phyloP scores from a whole-genome alignment of 1,284 basidiomycete genomes.

The Xerocomus nothofagi region DNA sequence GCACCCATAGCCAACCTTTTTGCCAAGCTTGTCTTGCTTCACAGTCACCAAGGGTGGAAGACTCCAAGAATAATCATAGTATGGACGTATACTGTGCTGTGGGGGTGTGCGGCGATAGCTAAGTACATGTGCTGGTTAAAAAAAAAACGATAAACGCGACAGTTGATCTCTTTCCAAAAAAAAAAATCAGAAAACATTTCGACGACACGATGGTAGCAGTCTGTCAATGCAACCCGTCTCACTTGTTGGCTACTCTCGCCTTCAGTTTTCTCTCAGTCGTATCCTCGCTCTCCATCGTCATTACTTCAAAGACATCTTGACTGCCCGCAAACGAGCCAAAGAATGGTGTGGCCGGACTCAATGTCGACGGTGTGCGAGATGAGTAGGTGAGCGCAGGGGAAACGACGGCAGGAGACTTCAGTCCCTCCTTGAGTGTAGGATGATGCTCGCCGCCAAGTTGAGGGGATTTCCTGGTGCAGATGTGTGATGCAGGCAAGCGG shows the following conservation, averaged over 20 bases:
- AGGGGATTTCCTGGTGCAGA: conserved; percentile 16
- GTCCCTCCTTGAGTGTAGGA: conserved; percentile 18
- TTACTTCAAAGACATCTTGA: conserved; percentile 31
- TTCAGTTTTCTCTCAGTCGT: conserved; percentile 27
- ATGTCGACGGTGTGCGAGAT: conserved; percentile 56
- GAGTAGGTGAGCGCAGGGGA: conserved; percentile 63
- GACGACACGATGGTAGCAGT: background rate
- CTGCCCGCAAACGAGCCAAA: conserved; percentile 38
- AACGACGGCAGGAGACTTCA: conserved; percentile 46
- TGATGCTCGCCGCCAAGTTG: conserved; percentile 11
- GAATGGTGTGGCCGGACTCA: conserved; percentile 63
- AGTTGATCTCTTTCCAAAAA: conserved; percentile 14
- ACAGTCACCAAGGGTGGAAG: background rate
- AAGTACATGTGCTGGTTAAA: conserved; percentile 5
- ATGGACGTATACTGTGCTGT: conserved; percentile 7
- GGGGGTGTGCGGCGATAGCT: conserved; percentile 1
- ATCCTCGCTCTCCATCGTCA: conserved; percentile 26
- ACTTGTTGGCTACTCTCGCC: conserved; percentile 22
- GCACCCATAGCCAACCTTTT: too few relatives aligned
- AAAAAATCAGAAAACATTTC: conserved; percentile 3
- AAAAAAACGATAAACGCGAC: conserved; percentile 12
- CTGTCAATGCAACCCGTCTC: conserved; percentile 7
- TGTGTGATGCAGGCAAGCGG: conserved; percentile 11
- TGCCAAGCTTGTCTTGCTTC: background rate
- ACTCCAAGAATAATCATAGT: conserved; percentile 5